A percentile compares a stretch with the other conserved stretches of the same genome.
Evolutionary conservation across 164 flowering plant genomes (phyloP).

Genomic region (Malania oleifera): DNA sequence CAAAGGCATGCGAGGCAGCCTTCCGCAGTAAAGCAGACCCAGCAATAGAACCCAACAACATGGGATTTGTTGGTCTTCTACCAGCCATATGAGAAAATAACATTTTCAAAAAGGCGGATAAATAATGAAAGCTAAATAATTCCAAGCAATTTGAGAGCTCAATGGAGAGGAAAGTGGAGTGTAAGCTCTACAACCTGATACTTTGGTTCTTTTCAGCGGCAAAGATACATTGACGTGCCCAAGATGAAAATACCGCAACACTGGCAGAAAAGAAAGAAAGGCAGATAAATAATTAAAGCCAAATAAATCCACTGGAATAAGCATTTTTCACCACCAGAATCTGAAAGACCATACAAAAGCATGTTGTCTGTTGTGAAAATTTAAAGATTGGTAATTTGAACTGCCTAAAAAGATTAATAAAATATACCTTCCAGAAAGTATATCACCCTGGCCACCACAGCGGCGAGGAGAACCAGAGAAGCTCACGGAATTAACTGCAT

Average conservation of each 20-base stretch:
- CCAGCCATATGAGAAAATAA: constrained; percentile 6
- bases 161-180: neutral
- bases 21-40: constrained; percentile 77
- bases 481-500: constrained; percentile 71
- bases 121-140: neutral
- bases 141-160: neutral
- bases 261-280: constrained; percentile 30
- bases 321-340: no score
- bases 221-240: constrained; percentile 56
- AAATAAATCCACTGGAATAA: no score
- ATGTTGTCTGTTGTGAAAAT: no score
- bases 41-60: constrained; percentile 82
- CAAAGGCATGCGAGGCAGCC: constrained; percentile 83
- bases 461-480: constrained; percentile 94
- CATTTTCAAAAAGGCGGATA: neutral
- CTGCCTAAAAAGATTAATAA: neutral
- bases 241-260: constrained; percentile 82
- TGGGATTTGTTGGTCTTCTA: constrained; percentile 46
- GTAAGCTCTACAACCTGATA: constrained; percentile 30
- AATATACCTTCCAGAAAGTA: constrained; percentile 90
- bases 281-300: neutral
- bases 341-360: no score
- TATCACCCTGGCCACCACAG: constrained; percentile 99
- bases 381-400: no score
- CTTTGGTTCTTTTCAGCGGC: constrained; percentile 23